Evolutionary conservation across 2,329 filamentous ascomycete species (phyloP).

Genomic region (Exophiala lecanii-corni): DNA sequence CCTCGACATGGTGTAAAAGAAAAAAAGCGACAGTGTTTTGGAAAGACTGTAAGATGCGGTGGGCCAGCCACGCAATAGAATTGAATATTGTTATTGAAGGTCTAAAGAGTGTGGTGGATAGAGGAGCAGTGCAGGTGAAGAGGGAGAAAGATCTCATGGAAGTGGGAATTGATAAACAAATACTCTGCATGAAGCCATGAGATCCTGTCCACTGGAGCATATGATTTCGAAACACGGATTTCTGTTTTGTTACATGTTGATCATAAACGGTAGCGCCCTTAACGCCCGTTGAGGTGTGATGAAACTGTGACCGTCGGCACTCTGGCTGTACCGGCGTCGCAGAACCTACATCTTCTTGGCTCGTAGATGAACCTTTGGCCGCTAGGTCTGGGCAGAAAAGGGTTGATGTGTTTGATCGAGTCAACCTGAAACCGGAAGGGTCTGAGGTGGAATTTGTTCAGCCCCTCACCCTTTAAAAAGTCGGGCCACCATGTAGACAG

Average conservation of each 20-base stretch:
- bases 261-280: not conserved
- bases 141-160: not conserved
- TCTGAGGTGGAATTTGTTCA: not conserved
- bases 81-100: not conserved
- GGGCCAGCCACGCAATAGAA: not conserved
- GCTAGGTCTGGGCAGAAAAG: not conserved
- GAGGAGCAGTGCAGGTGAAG: not conserved
- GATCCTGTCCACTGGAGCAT: not conserved
- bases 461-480: too few relatives aligned
- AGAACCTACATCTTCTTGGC: not conserved
- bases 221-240: not conserved
- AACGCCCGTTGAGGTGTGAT: not conserved
- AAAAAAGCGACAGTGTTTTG: not conserved
- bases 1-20: conserved; percentile 6
- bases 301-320: not conserved
- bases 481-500: too few relatives aligned
- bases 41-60: too few relatives aligned
- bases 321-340: not conserved
- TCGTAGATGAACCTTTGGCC: not conserved
- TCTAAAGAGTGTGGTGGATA: not conserved
- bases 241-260: too few relatives aligned
- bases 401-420: not conserved
- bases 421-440: not conserved
- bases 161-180: not conserved
- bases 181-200: too few relatives aligned